Percentiles rank a stretch among this genome's conserved stretches.
phyloP scores from a whole-genome alignment of 1,284 basidiomycete species.

The Leccinum pseudoinsigne region DNA sequence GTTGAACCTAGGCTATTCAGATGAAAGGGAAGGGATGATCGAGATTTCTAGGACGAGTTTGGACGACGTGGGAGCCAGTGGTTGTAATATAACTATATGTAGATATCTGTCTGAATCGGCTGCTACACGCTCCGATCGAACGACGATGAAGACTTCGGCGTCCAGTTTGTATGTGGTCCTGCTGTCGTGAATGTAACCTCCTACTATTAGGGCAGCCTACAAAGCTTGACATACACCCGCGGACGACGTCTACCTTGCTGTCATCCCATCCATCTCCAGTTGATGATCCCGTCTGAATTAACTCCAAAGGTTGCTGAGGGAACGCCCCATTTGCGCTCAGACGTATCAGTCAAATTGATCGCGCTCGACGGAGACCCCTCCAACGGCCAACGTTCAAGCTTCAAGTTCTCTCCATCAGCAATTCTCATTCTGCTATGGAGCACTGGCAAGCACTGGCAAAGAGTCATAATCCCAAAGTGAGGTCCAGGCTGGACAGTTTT shows the following conservation, averaged over 20 bases:
- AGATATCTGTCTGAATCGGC: no score
- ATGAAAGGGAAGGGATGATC: no score
- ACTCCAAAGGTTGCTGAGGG: conserved; percentile 8
- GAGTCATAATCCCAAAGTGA: no score
- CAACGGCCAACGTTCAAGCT: conserved; percentile 20
- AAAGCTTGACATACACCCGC: conserved; percentile 2
- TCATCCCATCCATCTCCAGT: neutral
- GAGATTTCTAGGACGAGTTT: no score
- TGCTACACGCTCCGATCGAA: no score
- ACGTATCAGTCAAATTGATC: conserved; percentile 1
- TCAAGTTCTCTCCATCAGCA: conserved; percentile 12
- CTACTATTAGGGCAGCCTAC: conserved; percentile 5
- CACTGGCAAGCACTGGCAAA: no score
- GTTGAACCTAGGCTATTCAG: no score
- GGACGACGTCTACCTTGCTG: neutral
- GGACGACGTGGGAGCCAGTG: no score
- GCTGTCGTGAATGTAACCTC: neutral
- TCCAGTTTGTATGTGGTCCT: neutral
- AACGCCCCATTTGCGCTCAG: conserved; percentile 1
- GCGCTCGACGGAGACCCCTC: neutral
- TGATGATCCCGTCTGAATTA: conserved; percentile 1
- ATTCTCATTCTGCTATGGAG: no score
- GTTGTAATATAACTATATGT: no score
- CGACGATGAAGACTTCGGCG: neutral
- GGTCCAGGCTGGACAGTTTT: no score